Conservation (phyloP, 1,284 basidiomycete species). For the Cryptococcus sp. region DNA sequence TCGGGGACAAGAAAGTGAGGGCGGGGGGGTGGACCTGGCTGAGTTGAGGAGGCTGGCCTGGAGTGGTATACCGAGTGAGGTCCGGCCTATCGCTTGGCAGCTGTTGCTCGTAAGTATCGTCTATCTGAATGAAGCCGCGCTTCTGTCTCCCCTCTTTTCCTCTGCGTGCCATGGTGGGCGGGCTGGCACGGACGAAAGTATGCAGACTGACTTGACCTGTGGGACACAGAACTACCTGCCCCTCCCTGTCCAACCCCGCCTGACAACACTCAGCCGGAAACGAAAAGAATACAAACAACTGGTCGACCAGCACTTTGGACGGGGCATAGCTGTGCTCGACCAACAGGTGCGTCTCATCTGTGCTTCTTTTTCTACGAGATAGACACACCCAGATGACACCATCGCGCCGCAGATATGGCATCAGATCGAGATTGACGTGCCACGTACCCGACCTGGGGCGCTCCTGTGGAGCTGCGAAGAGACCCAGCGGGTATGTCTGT, state of each 20-base stretch:
- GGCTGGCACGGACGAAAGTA: not conserved
- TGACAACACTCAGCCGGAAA: slow-evolving; percentile 77
- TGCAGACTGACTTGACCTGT: slow-evolving; percentile 10
- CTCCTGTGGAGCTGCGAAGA: slow-evolving; percentile 80
- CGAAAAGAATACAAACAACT: slow-evolving; percentile 86
- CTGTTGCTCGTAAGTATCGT: slow-evolving; percentile 72
- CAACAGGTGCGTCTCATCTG: slow-evolving; percentile 56
- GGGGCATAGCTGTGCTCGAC: slow-evolving; percentile 76
- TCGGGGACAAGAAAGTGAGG: slow-evolving; percentile 27
- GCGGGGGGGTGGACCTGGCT: slow-evolving; percentile 52
- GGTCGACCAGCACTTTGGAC: slow-evolving; percentile 85
- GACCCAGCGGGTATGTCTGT: slow-evolving; percentile 84
- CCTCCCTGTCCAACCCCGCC: slow-evolving; percentile 71
- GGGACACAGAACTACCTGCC: slow-evolving; percentile 82
- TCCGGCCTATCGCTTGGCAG: slow-evolving; percentile 92
- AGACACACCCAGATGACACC: not conserved
- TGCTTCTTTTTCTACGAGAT: not conserved
- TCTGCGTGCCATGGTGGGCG: too few species aligned
- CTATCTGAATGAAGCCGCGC: too few species aligned
- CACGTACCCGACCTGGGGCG: slow-evolving; percentile 86
- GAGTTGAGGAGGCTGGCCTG: slow-evolving; percentile 89
- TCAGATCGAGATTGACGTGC: slow-evolving; percentile 96
- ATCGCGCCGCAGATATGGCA: slow-evolving; percentile 72
- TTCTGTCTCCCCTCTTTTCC: not conserved
- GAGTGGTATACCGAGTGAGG: slow-evolving; percentile 84